Evolutionary conservation across 208 protist species (phyloP).

Genomic region (Angomonas deanei): DNA sequence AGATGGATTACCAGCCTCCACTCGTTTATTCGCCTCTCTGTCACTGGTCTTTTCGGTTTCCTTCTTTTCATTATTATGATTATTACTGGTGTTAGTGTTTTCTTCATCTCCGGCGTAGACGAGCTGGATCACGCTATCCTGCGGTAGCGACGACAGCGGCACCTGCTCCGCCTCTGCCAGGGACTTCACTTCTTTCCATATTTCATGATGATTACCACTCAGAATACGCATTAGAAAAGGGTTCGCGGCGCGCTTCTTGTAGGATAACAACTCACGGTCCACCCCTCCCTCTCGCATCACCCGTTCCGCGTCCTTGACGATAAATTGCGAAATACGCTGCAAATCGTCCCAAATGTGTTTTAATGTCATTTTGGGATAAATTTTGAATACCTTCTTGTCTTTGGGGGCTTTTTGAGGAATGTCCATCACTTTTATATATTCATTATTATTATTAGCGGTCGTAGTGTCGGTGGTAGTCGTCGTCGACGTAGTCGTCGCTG

Average conservation of each 20-base stretch:
- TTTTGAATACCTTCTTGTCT: background rate
- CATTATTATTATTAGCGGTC: background rate
- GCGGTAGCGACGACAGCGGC: background rate
- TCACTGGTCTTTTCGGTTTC: background rate
- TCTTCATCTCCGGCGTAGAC: conserved; percentile 3
- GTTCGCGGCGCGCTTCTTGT: background rate
- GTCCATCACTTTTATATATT: background rate
- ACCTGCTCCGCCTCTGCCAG: background rate
- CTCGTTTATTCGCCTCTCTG: background rate
- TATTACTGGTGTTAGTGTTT: too few relatives aligned
- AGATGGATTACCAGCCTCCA: background rate
- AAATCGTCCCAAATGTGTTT: background rate
- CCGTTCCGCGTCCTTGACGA: background rate
- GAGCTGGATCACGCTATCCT: background rate
- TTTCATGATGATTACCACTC: too few relatives aligned
- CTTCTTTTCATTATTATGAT: too few relatives aligned
- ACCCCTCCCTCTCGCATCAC: background rate
- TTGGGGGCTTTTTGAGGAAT: background rate
- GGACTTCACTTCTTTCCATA: too few relatives aligned
- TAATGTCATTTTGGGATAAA: background rate
- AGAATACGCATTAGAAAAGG: too few relatives aligned
- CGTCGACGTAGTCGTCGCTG: background rate
- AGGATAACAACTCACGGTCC: background rate
- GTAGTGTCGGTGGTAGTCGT: background rate
- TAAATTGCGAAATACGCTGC: background rate